A percentile compares a stretch with the other conserved stretches of the same genome.
Evolutionary conservation across 2,329 filamentous ascomycete species (phyloP).

Genomic region (Epichloe glyceriae): DNA sequence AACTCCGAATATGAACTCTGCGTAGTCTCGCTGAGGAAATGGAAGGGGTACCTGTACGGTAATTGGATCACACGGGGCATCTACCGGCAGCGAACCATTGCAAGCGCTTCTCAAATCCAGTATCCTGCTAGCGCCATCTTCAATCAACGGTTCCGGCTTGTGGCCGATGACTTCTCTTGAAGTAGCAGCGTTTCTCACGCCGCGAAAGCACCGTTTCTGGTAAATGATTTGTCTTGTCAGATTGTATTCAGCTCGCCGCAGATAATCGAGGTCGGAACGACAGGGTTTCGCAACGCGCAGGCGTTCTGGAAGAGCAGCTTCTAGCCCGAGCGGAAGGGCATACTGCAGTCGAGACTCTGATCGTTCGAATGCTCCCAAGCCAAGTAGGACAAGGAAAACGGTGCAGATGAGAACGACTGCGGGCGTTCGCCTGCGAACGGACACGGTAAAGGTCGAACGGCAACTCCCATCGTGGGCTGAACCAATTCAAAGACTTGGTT

Average conservation of each 20-base stretch:
- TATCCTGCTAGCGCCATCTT: constrained; percentile 14
- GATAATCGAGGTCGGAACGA: constrained; percentile 15
- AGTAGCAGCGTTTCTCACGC: constrained; percentile 18
- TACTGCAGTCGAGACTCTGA: constrained; percentile 7
- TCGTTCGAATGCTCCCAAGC: constrained; percentile 4
- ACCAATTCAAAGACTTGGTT: too few relatives aligned
- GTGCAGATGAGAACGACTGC: background rate
- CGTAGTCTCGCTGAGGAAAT: constrained; percentile 29
- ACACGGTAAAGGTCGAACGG: constrained; percentile 4
- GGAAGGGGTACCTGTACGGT: constrained; percentile 32
- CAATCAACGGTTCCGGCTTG: constrained; percentile 24
- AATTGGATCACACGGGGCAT: constrained; percentile 27
- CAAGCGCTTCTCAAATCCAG: constrained; percentile 17
- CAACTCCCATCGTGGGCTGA: constrained; percentile 4
- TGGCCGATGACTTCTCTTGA: constrained; percentile 26
- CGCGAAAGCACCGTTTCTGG: constrained; percentile 30
- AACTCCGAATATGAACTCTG: constrained; percentile 43
- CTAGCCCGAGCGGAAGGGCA: constrained; percentile 11
- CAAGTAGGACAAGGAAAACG: constrained; percentile 1
- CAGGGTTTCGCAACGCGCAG: constrained; percentile 11
- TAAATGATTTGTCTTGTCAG: constrained; percentile 31
- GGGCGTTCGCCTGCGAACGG: constrained; percentile 1
- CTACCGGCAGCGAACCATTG: constrained; percentile 5
- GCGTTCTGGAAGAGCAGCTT: constrained; percentile 10
- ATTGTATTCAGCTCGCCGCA: constrained; percentile 16